A percentile compares a stretch with the other conserved stretches of the same genome.
These are phyloP conservation scores for Alopecurus myosuroides DNA, from an alignment of 176 grass and related monocot genomes.

Conservation along the genomic window DNA sequence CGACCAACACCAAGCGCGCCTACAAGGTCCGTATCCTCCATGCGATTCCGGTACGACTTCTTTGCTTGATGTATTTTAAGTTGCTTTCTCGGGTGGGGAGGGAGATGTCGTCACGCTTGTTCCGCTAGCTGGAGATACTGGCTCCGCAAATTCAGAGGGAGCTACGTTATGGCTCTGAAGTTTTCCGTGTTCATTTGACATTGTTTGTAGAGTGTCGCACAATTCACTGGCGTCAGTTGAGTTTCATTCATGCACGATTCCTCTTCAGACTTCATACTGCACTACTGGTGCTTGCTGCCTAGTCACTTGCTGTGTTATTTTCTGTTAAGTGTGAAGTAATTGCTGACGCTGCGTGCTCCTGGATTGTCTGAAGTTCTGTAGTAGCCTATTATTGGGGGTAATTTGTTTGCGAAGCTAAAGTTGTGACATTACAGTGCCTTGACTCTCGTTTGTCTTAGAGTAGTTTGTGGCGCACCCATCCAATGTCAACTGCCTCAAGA, in stretches of 20 bases:
- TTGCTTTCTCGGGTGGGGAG: too few relatives aligned
- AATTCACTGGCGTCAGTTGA: neutral
- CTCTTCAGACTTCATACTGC: neutral
- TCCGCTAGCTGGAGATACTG: neutral
- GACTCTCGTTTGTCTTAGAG: conserved; percentile 52
- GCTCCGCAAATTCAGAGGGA: neutral
- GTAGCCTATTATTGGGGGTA: neutral
- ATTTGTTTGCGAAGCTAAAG: conserved; percentile 4
- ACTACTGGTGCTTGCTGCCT: neutral
- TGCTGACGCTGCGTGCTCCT: neutral
- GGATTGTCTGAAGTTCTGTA: neutral
- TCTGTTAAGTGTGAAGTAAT: neutral
- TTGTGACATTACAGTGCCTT: conserved; percentile 43
- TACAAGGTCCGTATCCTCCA: conserved; percentile 99
- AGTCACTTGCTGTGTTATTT: too few relatives aligned
- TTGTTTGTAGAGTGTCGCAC: neutral
- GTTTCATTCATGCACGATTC: neutral
- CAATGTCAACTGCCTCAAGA: too few relatives aligned
- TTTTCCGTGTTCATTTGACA: neutral
- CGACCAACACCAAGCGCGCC: conserved; percentile 92
- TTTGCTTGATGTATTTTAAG: too few relatives aligned
- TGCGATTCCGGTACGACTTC: conserved; percentile 9
- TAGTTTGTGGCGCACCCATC: too few relatives aligned
- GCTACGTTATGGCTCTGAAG: neutral
- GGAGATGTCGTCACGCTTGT: neutral